These are phyloP conservation scores for Catenaria anguillulae DNA, from an alignment of 371 early-diverging fungal genomes.

Conservation along the genomic window DNA sequence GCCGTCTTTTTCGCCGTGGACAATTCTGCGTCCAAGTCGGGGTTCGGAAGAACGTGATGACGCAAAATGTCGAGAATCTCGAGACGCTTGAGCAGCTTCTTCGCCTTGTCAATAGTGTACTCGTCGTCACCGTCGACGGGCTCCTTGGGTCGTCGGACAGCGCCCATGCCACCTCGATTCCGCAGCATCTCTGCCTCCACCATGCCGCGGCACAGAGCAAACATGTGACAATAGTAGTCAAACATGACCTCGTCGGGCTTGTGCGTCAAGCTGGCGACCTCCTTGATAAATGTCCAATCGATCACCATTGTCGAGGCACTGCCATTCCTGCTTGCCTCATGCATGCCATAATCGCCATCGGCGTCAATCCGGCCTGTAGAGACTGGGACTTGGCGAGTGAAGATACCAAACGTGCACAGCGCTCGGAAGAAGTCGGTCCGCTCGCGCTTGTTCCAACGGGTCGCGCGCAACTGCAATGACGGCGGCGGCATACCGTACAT, in stretches of 20 bases:
- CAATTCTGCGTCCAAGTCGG: slow-evolving; percentile 28
- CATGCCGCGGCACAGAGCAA: slow-evolving; percentile 27
- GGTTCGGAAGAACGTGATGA: slow-evolving; percentile 39
- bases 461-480: too few species aligned
- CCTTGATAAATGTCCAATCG: slow-evolving; percentile 55
- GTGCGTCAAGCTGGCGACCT: slow-evolving; percentile 44
- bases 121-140: slow-evolving; percentile 11
- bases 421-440: slow-evolving; percentile 52
- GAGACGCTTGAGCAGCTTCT: slow-evolving; percentile 52
- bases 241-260: slow-evolving; percentile 58
- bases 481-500: too few species aligned
- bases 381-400: too few species aligned
- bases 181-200: slow-evolving; percentile 32
- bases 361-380: too few species aligned
- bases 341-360: too few species aligned
- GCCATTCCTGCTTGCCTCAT: too few species aligned
- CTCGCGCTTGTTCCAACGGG: slow-evolving; percentile 53
- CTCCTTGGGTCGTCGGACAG: too few species aligned
- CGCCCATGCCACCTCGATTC: slow-evolving; percentile 14
- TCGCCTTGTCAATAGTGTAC: slow-evolving; percentile 35
- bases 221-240: slow-evolving; percentile 35
- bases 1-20: slow-evolving; percentile 26
- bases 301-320: too few species aligned
- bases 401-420: too few species aligned
- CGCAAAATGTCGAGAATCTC: slow-evolving; percentile 55